Evolutionary conservation across 192 early-diverging fungal species (phyloP).

Genomic region (Entomortierella parvispora): DNA sequence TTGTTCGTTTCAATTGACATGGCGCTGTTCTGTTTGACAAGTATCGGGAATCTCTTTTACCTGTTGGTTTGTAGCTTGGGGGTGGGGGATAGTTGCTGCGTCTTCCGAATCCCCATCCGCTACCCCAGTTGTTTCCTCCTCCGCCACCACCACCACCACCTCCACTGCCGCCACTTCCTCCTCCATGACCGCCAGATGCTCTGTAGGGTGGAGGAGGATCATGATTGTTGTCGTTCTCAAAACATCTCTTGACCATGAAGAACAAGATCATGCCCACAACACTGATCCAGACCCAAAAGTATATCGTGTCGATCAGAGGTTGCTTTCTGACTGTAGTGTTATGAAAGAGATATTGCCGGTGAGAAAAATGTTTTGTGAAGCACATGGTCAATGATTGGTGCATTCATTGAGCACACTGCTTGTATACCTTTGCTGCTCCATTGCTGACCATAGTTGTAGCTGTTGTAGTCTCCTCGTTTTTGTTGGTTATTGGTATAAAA

Average conservation of each 20-base stretch:
- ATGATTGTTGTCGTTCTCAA: not conserved
- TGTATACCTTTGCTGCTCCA: slow-evolving; percentile 22
- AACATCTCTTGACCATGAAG: slow-evolving; percentile 20
- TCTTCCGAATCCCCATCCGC: slow-evolving; percentile 29
- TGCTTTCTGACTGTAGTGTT: slow-evolving; percentile 11
- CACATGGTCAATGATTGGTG: not conserved
- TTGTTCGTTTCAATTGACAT: too few species aligned
- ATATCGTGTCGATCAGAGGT: slow-evolving; percentile 20
- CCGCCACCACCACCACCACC: slow-evolving; percentile 24
- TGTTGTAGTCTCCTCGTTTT: not conserved
- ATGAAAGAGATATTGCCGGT: not conserved
- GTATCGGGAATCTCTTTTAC: too few species aligned
- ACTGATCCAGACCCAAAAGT: slow-evolving; percentile 21
- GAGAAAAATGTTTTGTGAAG: slow-evolving; percentile 1
- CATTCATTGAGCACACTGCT: too few species aligned
- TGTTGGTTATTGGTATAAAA: slow-evolving; percentile 20
- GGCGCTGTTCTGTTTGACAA: too few species aligned
- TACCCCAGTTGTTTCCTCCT: slow-evolving; percentile 7
- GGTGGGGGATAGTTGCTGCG: slow-evolving; percentile 7
- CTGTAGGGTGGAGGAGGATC: slow-evolving; percentile 48
- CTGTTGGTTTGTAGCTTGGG: slow-evolving; percentile 11
- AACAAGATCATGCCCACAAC: slow-evolving; percentile 26
- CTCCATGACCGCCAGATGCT: slow-evolving; percentile 5
- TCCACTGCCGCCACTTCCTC: slow-evolving; percentile 3
- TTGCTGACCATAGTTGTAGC: slow-evolving; percentile 11